Base-by-base conservation (phyloP, 306 rosid species). In the Lathyrus aphaca region DNA sequence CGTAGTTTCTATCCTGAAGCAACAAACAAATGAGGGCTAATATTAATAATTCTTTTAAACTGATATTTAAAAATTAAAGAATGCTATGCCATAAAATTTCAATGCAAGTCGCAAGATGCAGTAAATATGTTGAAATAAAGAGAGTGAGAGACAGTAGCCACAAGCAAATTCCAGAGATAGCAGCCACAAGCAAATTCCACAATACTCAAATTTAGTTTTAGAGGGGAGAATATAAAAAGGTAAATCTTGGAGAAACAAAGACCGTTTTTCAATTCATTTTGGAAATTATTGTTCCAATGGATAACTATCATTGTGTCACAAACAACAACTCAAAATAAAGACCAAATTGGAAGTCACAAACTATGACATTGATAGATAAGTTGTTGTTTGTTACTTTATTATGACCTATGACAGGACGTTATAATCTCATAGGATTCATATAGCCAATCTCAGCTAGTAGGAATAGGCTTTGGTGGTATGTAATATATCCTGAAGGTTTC, bases 1-100 rank as follows among this genome's bases (percentile, higher is more conserved):
- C 88, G 25, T 95, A 95, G 55, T 82, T 87, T 62, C 97, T 86
- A 69, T 87, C 96, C 99, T 94, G 95, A 72, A 64, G 53, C 68
- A 82, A 75, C 43, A 81, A 48, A 80, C 63, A 72, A 64, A 25
- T 60, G 38, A 74, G 46, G 64, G 13, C 19, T 80, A 59, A 71
- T 64, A 68, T 17, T 80, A 59, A 71, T 64, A 68, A 57, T 53
- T 40, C 25, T 61, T n/a, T 43, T 15, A 56, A 71, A 57, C 9
- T 45, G 30, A 45, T 11, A 61, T 23, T 50, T 12, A 60, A 69
- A 84, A 16, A 38, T 14, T n/a, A 70, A 53, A n/a, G 8, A 43
- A 59, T 53, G 18, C 62, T 62, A 25, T 16, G 55, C 40, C 40
- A 59, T 38, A 40, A 25, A 58, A 49, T 64, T 63, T 54, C 61